Base-by-base conservation (phyloP, 495 filamentous ascomycete genomes). In the Penicillium argentinense region DNA sequence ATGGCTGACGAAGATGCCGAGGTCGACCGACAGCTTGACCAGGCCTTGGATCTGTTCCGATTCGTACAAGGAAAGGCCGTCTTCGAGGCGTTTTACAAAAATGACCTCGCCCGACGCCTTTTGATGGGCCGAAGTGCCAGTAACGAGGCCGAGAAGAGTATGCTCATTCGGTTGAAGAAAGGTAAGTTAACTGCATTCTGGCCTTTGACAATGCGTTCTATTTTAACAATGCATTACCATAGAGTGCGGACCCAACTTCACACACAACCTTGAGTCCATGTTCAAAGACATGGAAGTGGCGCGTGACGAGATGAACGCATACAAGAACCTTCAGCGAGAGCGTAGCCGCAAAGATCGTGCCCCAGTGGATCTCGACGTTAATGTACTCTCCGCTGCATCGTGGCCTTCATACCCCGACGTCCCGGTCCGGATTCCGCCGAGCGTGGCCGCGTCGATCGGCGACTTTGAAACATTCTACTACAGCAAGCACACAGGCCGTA, bases 21-120 rank as follows among this genome's bases (percentile, higher is more conserved):
- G 59, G 77, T 99, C 33, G 85, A 91, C 51, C 79, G 85, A 37
- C 93, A 96, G 61, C 75, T 99, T 22, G 93, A 97, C 50, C 83
- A 91, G 60, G 90, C 86, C 9, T 73, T 99, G 3, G 91, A 97
- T 53, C 76, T 99, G 5, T 99, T 99, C 75, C 81, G 93, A 4
- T 97, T 97, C 64, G 89, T 99, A 46, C 86, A 97, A 59, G 93
- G 95, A 17, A 99, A 97, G 63, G 91, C 91, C 29, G 90, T 96
- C 0, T 99, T 99, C 56, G 93, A 97, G 57, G 93, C 91, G 4
- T 97, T 99, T 58, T 99, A 99, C 76, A 97, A 97, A 75, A 93
- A 89, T 47, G 92, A 96, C 59, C 82, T 99, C 37, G 91, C 95
- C 2, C 79, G 89, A 6, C 81, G 93, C 21, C 72, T 99, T 17